phyloP scores from a whole-genome alignment of 1,139 yeast genomes.

The Pichia sp. region DNA sequence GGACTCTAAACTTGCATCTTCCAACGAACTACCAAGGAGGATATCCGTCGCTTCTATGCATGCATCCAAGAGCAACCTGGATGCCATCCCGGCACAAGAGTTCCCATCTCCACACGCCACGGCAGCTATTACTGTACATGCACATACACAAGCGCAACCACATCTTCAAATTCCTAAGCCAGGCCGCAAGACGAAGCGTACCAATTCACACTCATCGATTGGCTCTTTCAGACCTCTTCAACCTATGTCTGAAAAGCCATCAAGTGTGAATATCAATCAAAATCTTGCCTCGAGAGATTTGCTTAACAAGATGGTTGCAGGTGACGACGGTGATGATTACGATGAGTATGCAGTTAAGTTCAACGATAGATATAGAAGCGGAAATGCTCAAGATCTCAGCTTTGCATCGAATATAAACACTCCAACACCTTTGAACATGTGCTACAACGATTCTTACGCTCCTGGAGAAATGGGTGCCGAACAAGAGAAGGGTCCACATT shows the following conservation, averaged over 20 bases:
- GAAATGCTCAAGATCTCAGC: constrained; percentile 4
- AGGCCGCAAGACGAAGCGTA: constrained; percentile 4
- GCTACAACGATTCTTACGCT: constrained; percentile 6
- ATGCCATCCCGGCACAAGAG: too few relatives aligned
- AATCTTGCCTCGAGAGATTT: constrained; percentile 25
- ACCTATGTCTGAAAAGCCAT: constrained; percentile 4
- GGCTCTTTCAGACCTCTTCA: constrained; percentile 1
- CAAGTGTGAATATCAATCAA: constrained; percentile 7
- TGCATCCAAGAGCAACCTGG: too few relatives aligned
- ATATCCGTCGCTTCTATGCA: too few relatives aligned
- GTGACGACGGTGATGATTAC: constrained; percentile 18
- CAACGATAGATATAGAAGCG: constrained; percentile 11
- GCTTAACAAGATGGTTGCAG: constrained; percentile 27
- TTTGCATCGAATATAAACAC: constrained; percentile 14
- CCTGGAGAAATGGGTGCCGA: too few relatives aligned
- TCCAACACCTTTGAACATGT: constrained; percentile 14
- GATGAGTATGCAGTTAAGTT: constrained; percentile 17
- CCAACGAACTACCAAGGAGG: not conserved
- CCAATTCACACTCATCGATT: constrained; percentile 8
- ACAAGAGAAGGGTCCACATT: too few relatives aligned
- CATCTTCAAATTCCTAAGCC: too few relatives aligned
- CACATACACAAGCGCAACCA: too few relatives aligned
- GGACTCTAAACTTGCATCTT: constrained; percentile 18
- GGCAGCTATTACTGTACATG: too few relatives aligned
- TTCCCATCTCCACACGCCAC: too few relatives aligned